Evolutionary conservation across 164 flowering plant species (phyloP).

Genomic region (Cinnamomum chago): DNA sequence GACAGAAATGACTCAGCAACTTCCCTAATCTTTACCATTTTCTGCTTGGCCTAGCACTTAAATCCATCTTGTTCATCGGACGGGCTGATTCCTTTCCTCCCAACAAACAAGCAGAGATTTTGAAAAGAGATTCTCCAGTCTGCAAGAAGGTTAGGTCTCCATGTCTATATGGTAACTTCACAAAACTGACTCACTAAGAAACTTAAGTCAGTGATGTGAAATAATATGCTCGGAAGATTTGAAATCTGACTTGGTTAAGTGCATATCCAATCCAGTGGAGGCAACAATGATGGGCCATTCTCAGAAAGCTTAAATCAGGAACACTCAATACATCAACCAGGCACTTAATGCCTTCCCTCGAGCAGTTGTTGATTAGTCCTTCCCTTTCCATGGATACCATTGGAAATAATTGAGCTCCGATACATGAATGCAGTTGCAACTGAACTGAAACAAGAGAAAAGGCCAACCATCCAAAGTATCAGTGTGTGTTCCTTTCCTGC

Average conservation of each 20-base stretch:
- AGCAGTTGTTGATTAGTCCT: neutral
- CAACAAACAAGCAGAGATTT: neutral
- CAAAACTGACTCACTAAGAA: too few species aligned
- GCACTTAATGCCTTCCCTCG: neutral
- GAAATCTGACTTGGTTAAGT: neutral
- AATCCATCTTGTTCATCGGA: too few species aligned
- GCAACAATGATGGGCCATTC: neutral
- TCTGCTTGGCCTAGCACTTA: neutral
- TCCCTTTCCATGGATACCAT: neutral
- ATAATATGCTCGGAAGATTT: neutral
- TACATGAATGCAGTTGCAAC: neutral
- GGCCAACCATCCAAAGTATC: neutral
- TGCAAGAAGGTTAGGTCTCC: too few species aligned
- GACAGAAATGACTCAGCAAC: neutral
- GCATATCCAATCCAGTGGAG: neutral
- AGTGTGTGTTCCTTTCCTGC: neutral
- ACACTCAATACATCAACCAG: neutral
- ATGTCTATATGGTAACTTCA: too few species aligned
- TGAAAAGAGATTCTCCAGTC: neutral
- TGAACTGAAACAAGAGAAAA: neutral
- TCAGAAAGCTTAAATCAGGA: neutral
- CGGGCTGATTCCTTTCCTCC: neutral
- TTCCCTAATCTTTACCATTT: neutral
- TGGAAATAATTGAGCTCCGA: neutral
- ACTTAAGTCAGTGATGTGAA: neutral